Conservation (phyloP, 2,329 filamentous ascomycete genomes). For the Ophiostoma ips region DNA sequence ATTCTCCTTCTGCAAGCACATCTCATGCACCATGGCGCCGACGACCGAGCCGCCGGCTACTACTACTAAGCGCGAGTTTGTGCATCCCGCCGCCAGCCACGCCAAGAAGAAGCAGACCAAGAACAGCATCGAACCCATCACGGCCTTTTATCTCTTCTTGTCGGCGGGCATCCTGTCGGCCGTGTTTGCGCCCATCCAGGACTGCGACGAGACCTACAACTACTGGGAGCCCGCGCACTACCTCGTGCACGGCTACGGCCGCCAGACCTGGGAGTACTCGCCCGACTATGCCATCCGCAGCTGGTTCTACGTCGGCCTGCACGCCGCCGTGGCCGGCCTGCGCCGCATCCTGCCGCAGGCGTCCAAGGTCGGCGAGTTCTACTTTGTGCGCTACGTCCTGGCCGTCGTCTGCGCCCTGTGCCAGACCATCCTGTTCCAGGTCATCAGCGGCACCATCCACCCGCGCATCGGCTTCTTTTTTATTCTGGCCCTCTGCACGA, state of each 20-base stretch:
- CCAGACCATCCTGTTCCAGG: conserved; percentile 69
- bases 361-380: conserved; percentile 64
- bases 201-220: conserved; percentile 98
- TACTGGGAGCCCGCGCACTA: conserved; percentile 98
- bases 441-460: conserved; percentile 63
- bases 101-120: conserved; percentile 32
- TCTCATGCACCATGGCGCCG: conserved; percentile 24
- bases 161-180: conserved; percentile 63
- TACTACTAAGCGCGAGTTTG: conserved; percentile 22
- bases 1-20: too few species aligned
- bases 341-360: conserved; percentile 48
- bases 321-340: conserved; percentile 58
- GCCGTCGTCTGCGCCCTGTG: conserved; percentile 66
- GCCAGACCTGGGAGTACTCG: conserved; percentile 98
- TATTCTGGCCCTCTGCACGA: conserved; percentile 60
- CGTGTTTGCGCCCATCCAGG: conserved; percentile 77
- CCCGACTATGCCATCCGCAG: conserved; percentile 89
- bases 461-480: conserved; percentile 77
- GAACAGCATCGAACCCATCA: conserved; percentile 50
- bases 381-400: conserved; percentile 64
- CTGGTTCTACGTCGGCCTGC: conserved; percentile 78
- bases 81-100: conserved; percentile 35
- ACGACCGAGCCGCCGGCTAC: conserved; percentile 12
- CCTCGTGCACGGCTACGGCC: conserved; percentile 76
- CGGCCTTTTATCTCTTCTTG: conserved; percentile 70